Evolutionary conservation across 176 grass and related monocot species (phyloP), one percentile per base, ranked within the genome.

Genomic region (Aegilops bicornis): DNA sequence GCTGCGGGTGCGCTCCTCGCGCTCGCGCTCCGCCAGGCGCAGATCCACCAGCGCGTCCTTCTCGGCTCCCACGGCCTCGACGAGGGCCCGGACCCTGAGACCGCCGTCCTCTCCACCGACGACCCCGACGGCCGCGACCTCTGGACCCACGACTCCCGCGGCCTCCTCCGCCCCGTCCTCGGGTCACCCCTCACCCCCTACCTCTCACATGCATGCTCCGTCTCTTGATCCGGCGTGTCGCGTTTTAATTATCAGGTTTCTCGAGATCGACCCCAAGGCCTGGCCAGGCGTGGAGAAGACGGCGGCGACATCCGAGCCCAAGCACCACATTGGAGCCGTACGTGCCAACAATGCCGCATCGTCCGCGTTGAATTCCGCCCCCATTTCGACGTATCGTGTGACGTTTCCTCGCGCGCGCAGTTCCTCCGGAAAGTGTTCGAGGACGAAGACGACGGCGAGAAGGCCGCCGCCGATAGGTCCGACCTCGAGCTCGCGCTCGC

Each of bases 281-380:
- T 98, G 93, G 93, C 47, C 79, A 42, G 93, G 93, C 10, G 88
- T 98, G 91, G 96, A 98, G 87, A 92, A 91, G 86, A 98, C 96
- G 32, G 92, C 93, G 3, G 90, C 92, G 6, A 89, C 90, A 4
- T 96, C 94, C 7, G 76, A 92, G 48, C 84, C 82, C 65, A 98
- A 94, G 90, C 93, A 95, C 87, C 96, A 98, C 89, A 87, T 96
- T 62, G 93, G 93, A 79, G 93, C 93, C 35, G 96, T 98, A 92
- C 25, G 61, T 73, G 64, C 42, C 23, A 82, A 73, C 64, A 52
- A 19, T 33, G 2, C 73, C 32, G 40, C 72, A 6, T 29, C 42
- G 25, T 45, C 23, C 8, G 1, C 17, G 24, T 31, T 52, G 73
- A 76, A 76, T 76, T 36, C 32, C 43, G 61, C 14, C 30, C 12